phyloP scores from a whole-genome alignment of 2,329 filamentous ascomycete genomes.

The Apiospora malaysiana region DNA sequence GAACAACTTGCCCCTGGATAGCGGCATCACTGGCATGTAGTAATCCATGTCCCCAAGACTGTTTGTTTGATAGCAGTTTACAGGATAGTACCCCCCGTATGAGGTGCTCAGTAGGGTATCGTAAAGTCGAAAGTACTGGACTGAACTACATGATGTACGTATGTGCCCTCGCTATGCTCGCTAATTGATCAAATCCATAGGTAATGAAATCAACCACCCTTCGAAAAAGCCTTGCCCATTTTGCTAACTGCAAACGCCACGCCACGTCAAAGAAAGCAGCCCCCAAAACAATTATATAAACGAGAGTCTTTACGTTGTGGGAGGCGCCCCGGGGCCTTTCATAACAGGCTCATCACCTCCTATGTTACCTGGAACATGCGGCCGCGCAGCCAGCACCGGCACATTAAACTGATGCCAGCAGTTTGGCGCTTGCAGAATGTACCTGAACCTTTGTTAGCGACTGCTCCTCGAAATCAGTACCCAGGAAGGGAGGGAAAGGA shows the following conservation, averaged over 20 bases:
- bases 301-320: not conserved
- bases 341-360: constrained; percentile 31
- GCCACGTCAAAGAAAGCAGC: constrained; percentile 16
- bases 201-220: not conserved
- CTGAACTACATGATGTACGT: not conserved
- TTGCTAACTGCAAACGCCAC: constrained; percentile 13
- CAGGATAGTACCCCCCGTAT: not conserved
- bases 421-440: constrained; percentile 76
- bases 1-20: no score
- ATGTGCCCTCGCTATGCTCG: not conserved
- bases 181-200: not conserved
- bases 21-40: not conserved
- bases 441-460: constrained; percentile 47
- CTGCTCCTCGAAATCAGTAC: not conserved
- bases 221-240: not conserved
- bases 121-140: not conserved
- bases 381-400: constrained; percentile 34
- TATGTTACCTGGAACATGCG: constrained; percentile 31
- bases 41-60: not conserved
- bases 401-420: constrained; percentile 74
- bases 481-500: not conserved
- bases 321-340: not conserved
- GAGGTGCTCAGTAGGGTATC: constrained; percentile 6
- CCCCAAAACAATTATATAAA: not conserved
- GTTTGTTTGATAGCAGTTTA: not conserved